Percentiles rank a stretch among this genome's conserved stretches.
Evolutionary conservation across 108 stramenopile species (phyloP).

Genomic region (Fragilariopsis cylindrus): DNA sequence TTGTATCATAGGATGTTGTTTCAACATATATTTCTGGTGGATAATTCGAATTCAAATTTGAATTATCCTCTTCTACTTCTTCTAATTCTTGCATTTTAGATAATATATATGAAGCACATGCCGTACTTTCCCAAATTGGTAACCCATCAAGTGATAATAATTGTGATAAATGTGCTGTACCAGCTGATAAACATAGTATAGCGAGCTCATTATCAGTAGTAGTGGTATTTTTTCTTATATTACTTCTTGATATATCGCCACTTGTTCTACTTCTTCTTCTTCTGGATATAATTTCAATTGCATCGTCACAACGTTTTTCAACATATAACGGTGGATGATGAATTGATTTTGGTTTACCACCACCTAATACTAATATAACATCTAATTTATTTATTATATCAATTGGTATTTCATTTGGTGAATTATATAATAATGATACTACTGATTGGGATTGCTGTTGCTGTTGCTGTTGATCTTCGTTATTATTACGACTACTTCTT

Average conservation of each 20-base stretch:
- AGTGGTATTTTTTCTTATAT: background rate
- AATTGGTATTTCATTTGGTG: slow-evolving; percentile 32
- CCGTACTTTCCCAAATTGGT: slow-evolving; percentile 82
- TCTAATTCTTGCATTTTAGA: background rate
- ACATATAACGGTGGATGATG: slow-evolving; percentile 71
- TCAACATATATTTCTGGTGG: slow-evolving; percentile 59
- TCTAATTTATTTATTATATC: slow-evolving; percentile 50
- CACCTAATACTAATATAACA: slow-evolving; percentile 77
- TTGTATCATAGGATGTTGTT: slow-evolving; percentile 86
- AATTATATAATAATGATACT: background rate
- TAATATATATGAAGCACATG: slow-evolving; percentile 65
- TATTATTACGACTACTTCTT: no score
- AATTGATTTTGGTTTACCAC: slow-evolving; percentile 67
- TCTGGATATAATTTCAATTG: slow-evolving; percentile 35
- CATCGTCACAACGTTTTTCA: slow-evolving; percentile 59
- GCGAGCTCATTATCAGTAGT: slow-evolving; percentile 19
- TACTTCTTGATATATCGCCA: background rate
- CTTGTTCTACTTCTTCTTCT: background rate
- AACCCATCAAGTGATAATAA: slow-evolving; percentile 58
- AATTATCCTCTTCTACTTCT: background rate
- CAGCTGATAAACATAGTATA: slow-evolving; percentile 74
- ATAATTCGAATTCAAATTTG: slow-evolving; percentile 33
- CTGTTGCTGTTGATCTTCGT: no score
- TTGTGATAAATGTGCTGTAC: slow-evolving; percentile 87
- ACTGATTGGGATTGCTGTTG: no score